These are phyloP conservation scores for Escallonia herrerae DNA, from an alignment of 129 eudicot genomes.

Conservation along the genomic window DNA sequence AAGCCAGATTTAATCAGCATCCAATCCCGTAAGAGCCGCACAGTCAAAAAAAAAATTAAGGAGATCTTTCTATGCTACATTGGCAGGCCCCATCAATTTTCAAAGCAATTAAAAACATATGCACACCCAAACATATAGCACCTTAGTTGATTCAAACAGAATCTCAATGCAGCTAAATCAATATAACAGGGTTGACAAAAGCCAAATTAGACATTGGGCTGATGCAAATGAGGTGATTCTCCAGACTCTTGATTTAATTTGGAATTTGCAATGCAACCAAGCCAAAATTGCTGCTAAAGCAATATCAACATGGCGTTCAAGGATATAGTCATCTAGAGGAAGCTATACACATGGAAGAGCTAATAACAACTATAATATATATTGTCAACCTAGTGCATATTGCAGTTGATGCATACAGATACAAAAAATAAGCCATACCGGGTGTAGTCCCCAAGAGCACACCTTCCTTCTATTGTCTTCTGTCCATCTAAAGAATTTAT, in stretches of 20 bases:
- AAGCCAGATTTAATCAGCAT: too few species aligned
- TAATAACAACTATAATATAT: background rate
- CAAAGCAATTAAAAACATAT: too few species aligned
- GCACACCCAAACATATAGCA: background rate
- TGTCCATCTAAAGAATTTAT: conserved; percentile 48
- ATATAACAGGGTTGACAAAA: background rate
- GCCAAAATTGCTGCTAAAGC: background rate
- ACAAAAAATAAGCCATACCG: conserved; percentile 31
- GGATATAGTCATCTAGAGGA: background rate
- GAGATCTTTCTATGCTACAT: too few species aligned
- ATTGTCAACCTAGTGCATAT: background rate
- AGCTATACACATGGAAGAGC: background rate
- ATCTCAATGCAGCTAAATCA: background rate
- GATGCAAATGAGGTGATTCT: too few species aligned
- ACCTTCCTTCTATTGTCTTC: conserved; percentile 93
- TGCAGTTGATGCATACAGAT: background rate
- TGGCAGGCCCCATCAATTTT: too few species aligned
- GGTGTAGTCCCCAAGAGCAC: conserved; percentile 62
- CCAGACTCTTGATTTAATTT: background rate
- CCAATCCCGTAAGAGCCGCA: too few species aligned
- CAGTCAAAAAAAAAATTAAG: too few species aligned
- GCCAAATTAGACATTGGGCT: too few species aligned
- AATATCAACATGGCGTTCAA: background rate
- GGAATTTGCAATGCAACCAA: background rate
- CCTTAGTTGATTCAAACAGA: background rate